These are phyloP conservation scores for Cordia subcordata DNA, from an alignment of 257 asterid genomes.

Conservation along the genomic window DNA sequence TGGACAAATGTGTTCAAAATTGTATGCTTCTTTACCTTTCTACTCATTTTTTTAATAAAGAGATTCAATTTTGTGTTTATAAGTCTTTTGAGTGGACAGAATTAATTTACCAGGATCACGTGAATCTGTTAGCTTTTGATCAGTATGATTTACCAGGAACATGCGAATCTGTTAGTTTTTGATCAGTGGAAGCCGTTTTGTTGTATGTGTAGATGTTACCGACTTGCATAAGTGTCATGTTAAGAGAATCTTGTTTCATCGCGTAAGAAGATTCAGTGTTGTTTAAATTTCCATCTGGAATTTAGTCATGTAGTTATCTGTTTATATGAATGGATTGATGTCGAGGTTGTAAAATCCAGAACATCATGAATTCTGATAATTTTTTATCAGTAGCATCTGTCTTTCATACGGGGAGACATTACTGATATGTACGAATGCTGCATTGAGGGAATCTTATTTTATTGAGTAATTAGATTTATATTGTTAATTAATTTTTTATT, in stretches of 20 bases:
- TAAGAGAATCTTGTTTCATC: too few species aligned
- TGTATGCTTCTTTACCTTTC: constrained; percentile 39
- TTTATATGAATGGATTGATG: not conserved
- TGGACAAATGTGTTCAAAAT: constrained; percentile 97
- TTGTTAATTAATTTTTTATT: not conserved
- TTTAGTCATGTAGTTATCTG: not conserved
- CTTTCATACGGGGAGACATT: not conserved
- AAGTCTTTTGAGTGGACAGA: too few species aligned
- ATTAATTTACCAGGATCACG: too few species aligned
- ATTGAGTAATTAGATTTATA: not conserved
- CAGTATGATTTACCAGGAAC: not conserved
- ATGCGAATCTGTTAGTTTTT: too few species aligned
- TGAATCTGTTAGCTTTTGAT: not conserved
- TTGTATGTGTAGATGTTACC: too few species aligned
- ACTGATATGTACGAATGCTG: not conserved
- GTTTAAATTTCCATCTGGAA: too few species aligned
- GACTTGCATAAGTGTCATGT: too few species aligned
- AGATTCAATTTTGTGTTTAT: too few species aligned
- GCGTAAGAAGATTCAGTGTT: too few species aligned
- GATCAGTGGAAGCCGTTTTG: too few species aligned
- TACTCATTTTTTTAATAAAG: not conserved
- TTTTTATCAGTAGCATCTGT: not conserved
- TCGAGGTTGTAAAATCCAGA: not conserved
- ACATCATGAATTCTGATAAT: not conserved
- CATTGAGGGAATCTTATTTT: too few species aligned